These are phyloP conservation scores for Corylus americana DNA, from an alignment of 306 rosid genomes.

Conservation along the genomic window DNA sequence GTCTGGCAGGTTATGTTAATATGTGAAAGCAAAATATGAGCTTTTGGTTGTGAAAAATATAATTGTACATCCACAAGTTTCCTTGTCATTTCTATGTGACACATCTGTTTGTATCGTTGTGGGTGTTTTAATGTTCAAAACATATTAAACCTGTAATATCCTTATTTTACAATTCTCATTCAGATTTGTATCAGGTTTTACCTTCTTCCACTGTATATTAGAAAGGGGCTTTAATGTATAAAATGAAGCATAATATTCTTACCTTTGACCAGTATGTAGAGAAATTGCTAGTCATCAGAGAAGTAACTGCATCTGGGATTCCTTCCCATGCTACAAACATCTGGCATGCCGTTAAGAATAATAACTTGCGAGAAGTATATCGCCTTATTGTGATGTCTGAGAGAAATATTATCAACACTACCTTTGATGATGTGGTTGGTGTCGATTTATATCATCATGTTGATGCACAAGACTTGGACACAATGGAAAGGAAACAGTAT, in stretches of 20 bases:
- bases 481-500: conserved; percentile 39
- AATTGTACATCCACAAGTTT: background rate
- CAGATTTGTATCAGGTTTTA: conserved; percentile 13
- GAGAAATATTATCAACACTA: conserved; percentile 51
- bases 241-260: conserved; percentile 25
- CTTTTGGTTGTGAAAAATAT: background rate
- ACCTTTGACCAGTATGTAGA: conserved; percentile 65
- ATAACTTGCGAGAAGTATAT: conserved; percentile 71
- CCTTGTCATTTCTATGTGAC: background rate
- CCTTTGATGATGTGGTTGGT: conserved; percentile 50
- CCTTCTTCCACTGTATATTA: conserved; percentile 3
- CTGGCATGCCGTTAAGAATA: conserved; percentile 74
- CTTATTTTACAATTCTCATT: background rate
- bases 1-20: background rate
- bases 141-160: background rate
- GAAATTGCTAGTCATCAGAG: conserved; percentile 66
- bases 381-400: conserved; percentile 65
- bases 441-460: conserved; percentile 36
- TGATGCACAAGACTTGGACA: conserved; percentile 29
- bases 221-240: background rate
- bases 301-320: conserved; percentile 37
- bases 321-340: conserved; percentile 50
- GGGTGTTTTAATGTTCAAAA: background rate
- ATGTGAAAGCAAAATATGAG: background rate
- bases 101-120: background rate